These are phyloP conservation scores for Raddia guianensis DNA, from an alignment of 176 grass and related monocot genomes.

Conservation along the genomic window DNA sequence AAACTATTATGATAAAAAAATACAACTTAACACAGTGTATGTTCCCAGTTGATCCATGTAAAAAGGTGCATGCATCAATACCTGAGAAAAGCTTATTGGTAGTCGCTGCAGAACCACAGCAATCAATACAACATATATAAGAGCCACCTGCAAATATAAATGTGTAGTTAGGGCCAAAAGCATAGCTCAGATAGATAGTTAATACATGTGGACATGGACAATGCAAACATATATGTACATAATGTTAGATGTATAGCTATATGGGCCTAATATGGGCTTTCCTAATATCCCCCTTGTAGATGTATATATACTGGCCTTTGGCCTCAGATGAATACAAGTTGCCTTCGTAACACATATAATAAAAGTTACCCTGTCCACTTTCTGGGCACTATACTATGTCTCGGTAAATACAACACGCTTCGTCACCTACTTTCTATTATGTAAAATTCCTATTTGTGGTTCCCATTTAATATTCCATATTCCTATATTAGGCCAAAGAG, in stretches of 20 bases:
- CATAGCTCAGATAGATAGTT: conserved; percentile 1
- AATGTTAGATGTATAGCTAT: too few species aligned
- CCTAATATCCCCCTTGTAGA: too few species aligned
- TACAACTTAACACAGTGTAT: neutral
- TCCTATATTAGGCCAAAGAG: conserved; percentile 4
- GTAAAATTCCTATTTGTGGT: neutral
- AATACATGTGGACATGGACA: neutral
- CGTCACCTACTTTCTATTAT: conserved; percentile 1
- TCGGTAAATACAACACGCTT: neutral
- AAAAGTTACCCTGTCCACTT: conserved; percentile 12
- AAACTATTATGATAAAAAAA: conserved; percentile 40
- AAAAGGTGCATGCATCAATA: conserved; percentile 33
- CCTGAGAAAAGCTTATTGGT: conserved; percentile 87
- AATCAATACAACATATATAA: conserved; percentile 96
- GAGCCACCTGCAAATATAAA: conserved; percentile 66
- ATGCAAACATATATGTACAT: neutral
- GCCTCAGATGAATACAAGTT: too few species aligned
- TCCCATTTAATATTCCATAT: conserved; percentile 8
- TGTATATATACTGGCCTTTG: too few species aligned
- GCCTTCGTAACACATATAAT: neutral
- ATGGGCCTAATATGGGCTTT: too few species aligned
- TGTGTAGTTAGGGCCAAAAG: conserved; percentile 23
- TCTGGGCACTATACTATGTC: conserved; percentile 8
- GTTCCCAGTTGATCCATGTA: conserved; percentile 28
- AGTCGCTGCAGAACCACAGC: conserved; percentile 86